Evolutionary conservation across 257 asterid species (phyloP).

Genomic region (Ajuga chamaepitys): DNA sequence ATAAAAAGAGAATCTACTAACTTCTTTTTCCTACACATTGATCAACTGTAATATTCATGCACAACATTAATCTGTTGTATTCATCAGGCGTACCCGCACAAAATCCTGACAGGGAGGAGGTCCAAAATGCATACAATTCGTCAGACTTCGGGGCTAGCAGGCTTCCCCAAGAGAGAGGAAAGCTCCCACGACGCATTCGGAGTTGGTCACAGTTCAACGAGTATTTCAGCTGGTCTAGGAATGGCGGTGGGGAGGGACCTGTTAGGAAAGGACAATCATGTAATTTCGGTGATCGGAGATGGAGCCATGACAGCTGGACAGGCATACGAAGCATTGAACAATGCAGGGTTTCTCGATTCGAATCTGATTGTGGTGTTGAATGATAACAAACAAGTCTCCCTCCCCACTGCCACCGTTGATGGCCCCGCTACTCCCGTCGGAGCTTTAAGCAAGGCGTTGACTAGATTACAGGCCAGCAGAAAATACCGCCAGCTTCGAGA

Average conservation of each 20-base stretch:
- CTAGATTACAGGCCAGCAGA: constrained; percentile 38
- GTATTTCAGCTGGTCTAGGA: constrained; percentile 72
- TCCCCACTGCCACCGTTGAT: constrained; percentile 68
- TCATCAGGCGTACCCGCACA: constrained; percentile 51
- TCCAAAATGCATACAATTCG: constrained; percentile 56
- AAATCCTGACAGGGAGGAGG: constrained; percentile 68
- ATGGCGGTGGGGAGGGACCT: constrained; percentile 78
- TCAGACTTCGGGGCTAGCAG: constrained; percentile 58
- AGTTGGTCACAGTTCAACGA: constrained; percentile 72
- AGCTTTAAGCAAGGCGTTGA: constrained; percentile 53
- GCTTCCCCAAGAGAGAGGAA: constrained; percentile 65
- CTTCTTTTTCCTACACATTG: too few relatives aligned
- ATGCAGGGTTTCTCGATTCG: constrained; percentile 65
- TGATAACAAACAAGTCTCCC: constrained; percentile 65
- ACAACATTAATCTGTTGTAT: too few relatives aligned
- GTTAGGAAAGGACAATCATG: constrained; percentile 48
- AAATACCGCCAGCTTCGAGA: constrained; percentile 48
- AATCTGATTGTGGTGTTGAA: constrained; percentile 53
- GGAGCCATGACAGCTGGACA: constrained; percentile 91
- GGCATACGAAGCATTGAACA: constrained; percentile 76
- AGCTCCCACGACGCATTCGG: constrained; percentile 71
- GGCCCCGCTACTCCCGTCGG: constrained; percentile 85
- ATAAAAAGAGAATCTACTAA: too few relatives aligned
- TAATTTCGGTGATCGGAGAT: constrained; percentile 66
- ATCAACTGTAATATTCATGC: too few relatives aligned